Percentiles rank a stretch among this genome's conserved stretches.
Conservation (phyloP, 345 rosid genomes). For the Microcos paniculata region DNA sequence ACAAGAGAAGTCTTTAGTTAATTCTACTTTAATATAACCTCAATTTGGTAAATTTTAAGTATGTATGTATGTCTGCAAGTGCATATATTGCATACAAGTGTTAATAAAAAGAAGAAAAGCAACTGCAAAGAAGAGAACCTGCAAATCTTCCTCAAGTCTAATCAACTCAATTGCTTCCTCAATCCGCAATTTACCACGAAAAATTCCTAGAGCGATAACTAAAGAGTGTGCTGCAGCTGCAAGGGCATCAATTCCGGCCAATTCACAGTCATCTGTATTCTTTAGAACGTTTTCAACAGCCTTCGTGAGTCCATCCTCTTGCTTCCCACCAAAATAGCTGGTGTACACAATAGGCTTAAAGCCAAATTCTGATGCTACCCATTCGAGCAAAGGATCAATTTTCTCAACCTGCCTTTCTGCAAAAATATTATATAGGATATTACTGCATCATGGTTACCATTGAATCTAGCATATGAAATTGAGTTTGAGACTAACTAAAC, state of each 20-base stretch:
- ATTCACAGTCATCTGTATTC: constrained; percentile 69
- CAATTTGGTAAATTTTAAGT: neutral
- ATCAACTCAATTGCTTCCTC: constrained; percentile 84
- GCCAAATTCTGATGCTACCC: constrained; percentile 86
- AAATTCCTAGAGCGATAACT: constrained; percentile 64
- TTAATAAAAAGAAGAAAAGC: neutral
- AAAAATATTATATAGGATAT: constrained; percentile 12
- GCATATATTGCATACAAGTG: neutral
- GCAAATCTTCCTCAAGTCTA: constrained; percentile 96
- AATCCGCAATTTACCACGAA: constrained; percentile 69
- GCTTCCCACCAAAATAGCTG: constrained; percentile 84
- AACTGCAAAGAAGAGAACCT: constrained; percentile 42
- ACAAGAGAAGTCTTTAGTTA: constrained; percentile 6
- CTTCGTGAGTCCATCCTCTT: constrained; percentile 71
- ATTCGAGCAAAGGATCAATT: constrained; percentile 79
- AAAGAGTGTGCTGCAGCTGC: constrained; percentile 86
- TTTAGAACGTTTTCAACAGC: constrained; percentile 64
- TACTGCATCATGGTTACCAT: neutral
- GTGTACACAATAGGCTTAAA: constrained; percentile 70
- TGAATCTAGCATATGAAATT: neutral
- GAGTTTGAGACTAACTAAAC: neutral
- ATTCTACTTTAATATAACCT: neutral
- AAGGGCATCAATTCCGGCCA: constrained; percentile 87
- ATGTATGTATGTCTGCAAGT: neutral
- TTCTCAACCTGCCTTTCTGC: constrained; percentile 77